phyloP scores from a whole-genome alignment of 148 eudicot species.

The Fagopyrum esculentum region DNA sequence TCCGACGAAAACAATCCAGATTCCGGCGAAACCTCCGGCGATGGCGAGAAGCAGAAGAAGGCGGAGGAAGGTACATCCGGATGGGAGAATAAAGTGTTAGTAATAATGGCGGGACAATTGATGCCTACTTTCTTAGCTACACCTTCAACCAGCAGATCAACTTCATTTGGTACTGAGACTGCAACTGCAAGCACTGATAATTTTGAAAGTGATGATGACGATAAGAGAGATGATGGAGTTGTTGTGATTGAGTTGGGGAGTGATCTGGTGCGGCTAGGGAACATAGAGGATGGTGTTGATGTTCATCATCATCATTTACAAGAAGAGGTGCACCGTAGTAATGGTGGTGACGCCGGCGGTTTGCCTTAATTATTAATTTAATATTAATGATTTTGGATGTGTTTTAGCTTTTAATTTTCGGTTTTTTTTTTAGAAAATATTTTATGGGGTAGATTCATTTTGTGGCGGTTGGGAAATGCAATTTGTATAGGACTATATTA shows the following conservation, averaged over 20 bases:
- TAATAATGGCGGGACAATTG: constrained; percentile 66
- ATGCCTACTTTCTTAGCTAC: constrained; percentile 61
- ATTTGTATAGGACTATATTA: no score
- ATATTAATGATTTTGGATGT: no score
- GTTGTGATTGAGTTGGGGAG: background rate
- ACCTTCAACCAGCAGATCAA: constrained; percentile 29
- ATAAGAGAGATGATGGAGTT: background rate
- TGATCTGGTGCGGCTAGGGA: background rate
- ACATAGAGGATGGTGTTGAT: background rate
- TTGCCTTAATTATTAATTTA: no score
- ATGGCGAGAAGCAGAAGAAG: background rate
- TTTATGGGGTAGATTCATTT: no score
- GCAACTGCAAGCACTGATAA: background rate
- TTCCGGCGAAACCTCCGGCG: constrained; percentile 19
- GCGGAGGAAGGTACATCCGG: background rate
- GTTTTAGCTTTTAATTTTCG: no score
- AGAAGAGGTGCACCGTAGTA: no score
- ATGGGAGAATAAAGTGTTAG: constrained; percentile 34
- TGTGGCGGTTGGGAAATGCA: no score
- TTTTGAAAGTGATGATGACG: background rate
- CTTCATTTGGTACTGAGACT: constrained; percentile 21
- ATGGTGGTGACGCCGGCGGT: no score
- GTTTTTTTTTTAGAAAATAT: no score
- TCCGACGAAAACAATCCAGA: constrained; percentile 17
- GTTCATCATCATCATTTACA: background rate